phyloP scores from a whole-genome alignment of 495 filamentous ascomycete species.

The Trichoderma asperelloides region DNA sequence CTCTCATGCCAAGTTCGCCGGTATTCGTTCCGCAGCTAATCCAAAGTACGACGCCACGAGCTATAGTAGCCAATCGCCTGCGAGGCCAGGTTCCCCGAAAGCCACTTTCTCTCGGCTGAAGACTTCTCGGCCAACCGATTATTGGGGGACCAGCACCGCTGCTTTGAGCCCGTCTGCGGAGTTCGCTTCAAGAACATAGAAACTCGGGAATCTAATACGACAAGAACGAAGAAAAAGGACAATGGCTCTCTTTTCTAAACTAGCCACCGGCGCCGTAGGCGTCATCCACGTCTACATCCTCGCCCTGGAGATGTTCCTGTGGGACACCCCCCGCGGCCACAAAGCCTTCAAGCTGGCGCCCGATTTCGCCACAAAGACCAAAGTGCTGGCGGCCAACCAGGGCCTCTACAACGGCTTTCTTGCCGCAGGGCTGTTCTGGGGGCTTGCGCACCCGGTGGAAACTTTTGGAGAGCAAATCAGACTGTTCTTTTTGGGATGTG shows the following conservation, averaged over 20 bases:
- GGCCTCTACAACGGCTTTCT: constrained; percentile 31
- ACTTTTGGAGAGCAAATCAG: constrained; percentile 21
- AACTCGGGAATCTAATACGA: neutral
- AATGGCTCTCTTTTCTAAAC: constrained; percentile 18
- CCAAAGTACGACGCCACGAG: neutral
- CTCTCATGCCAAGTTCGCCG: neutral
- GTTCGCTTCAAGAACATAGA: neutral
- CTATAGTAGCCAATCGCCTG: neutral
- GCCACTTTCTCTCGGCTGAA: neutral
- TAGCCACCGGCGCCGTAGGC: constrained; percentile 17
- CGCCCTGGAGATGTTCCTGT: constrained; percentile 25
- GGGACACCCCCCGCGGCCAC: constrained; percentile 23
- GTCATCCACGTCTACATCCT: constrained; percentile 26
- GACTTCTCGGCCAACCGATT: neutral
- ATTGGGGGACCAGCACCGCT: neutral
- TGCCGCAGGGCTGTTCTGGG: constrained; percentile 25
- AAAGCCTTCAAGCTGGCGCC: constrained; percentile 21
- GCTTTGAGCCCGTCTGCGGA: neutral
- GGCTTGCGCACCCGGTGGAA: constrained; percentile 18
- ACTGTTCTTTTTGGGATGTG: constrained; percentile 24
- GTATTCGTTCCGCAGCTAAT: neutral
- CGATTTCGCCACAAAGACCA: constrained; percentile 21
- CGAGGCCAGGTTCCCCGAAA: neutral
- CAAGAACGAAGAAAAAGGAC: neutral
- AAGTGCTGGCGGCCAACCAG: constrained; percentile 24